Evolutionary conservation across 495 filamentous ascomycete genomes (phyloP).

Genomic region (Pseudevernia furfuracea): DNA sequence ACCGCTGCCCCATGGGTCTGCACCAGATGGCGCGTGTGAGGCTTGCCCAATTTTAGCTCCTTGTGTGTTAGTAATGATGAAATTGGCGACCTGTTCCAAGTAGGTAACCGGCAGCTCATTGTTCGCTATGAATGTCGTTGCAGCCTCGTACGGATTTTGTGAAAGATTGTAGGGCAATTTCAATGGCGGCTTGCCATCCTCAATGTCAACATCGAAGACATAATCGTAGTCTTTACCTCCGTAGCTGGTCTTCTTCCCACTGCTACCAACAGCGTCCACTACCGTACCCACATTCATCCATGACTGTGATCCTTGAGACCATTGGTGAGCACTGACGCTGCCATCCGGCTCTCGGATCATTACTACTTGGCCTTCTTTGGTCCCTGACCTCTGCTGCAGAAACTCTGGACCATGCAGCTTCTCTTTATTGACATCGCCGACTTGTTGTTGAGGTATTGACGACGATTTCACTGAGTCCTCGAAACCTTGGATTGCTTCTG

Average conservation of each 20-base stretch:
- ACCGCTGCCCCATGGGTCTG: slow-evolving; percentile 73
- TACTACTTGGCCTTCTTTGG: slow-evolving; percentile 87
- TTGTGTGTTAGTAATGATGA: slow-evolving; percentile 83
- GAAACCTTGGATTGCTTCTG: slow-evolving; percentile 55
- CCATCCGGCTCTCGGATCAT: slow-evolving; percentile 80
- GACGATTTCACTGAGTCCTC: slow-evolving; percentile 74
- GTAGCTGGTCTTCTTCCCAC: slow-evolving; percentile 63
- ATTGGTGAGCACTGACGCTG: slow-evolving; percentile 71
- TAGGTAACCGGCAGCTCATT: slow-evolving; percentile 89
- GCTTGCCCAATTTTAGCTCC: slow-evolving; percentile 68
- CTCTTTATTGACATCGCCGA: slow-evolving; percentile 80
- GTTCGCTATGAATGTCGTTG: slow-evolving; percentile 81
- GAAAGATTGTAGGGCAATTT: slow-evolving; percentile 90
- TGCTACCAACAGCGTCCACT: slow-evolving; percentile 80
- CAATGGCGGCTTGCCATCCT: slow-evolving; percentile 87
- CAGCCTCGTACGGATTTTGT: slow-evolving; percentile 88
- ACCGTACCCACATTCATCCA: slow-evolving; percentile 92
- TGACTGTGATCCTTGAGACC: slow-evolving; percentile 56
- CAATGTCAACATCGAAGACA: slow-evolving; percentile 96
- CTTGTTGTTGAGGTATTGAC: slow-evolving; percentile 75
- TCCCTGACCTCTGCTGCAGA: slow-evolving; percentile 66
- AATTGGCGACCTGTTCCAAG: slow-evolving; percentile 87
- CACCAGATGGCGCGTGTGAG: slow-evolving; percentile 36
- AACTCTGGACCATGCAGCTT: slow-evolving; percentile 81
- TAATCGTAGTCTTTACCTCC: slow-evolving; percentile 90